Evolutionary conservation across 331 rosid genomes (phyloP), one percentile per base, ranked within the genome.

Genomic region (Erythrophleum ivorense): DNA sequence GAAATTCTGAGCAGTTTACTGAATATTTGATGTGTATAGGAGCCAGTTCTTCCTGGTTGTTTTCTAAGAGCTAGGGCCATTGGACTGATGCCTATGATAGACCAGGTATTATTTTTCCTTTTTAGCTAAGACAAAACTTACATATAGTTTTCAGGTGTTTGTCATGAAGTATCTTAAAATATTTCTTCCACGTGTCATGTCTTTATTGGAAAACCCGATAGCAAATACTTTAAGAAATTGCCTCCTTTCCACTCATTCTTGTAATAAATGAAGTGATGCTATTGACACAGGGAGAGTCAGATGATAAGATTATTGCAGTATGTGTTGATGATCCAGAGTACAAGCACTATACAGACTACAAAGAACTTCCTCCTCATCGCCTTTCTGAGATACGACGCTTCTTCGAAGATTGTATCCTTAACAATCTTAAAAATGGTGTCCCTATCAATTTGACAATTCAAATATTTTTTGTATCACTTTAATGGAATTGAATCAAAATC

Each of bases 11-110:
- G 45, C 14, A 41, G 21, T 45, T 63, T 34, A 13, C 21, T 34
- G 80, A 76, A 66, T 85, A 40, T 9, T 55, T 87, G 36, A 75
- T 82, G 60, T 81, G 78, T 38, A 33, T 72, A 96, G 98, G 99
- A 96, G 86, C 99, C 99, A 9, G 88, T 96, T 78, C 91, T 96
- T 89, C 97, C 99, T 38, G 99, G 99, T 78, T 91, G 97, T 85
- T 96, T 96, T 81, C 94, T 94, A 53, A 85, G 99, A 86, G 99
- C 99, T 75, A 89, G 82, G 78, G 94, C 98, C 85, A 89, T 96
- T 73, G 98, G 99, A 89, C 84, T 96, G 5, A 96, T 96, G 98
- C 97, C 99, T 34, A 96, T 96, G 99, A 96, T 96, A 84, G 99
- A 96, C 78, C 97, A 92, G 97, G 99, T 95, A 63, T 62, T 34